phyloP scores from a whole-genome alignment of 1,284 basidiomycete species.

The Retiboletus fuscus region DNA sequence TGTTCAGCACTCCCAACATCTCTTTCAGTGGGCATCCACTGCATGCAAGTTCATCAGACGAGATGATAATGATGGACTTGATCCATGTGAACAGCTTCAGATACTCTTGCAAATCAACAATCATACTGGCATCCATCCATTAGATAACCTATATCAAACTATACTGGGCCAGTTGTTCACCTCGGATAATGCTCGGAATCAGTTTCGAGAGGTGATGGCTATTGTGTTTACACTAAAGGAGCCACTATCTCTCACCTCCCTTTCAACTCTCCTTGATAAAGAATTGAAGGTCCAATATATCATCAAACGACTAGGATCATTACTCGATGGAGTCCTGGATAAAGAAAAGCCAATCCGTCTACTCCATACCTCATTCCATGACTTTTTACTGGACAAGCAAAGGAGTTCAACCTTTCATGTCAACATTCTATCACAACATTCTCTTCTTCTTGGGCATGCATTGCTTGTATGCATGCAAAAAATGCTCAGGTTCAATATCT shows the following conservation, averaged over 20 bases:
- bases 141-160: not conserved
- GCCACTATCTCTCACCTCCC: not conserved
- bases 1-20: too few species aligned
- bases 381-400: not conserved
- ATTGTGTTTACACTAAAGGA: constrained; percentile 9
- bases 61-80: not conserved
- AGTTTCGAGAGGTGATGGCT: constrained; percentile 18
- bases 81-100: not conserved
- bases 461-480: constrained; percentile 5
- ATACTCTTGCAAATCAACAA: not conserved
- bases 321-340: not conserved
- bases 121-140: not conserved
- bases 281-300: not conserved
- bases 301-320: too few species aligned
- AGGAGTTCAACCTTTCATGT: not conserved
- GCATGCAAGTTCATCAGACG: constrained; percentile 21
- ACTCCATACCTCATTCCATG: not conserved
- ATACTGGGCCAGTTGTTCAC: not conserved
- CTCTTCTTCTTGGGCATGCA: not conserved
- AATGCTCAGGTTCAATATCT: constrained; percentile 16
- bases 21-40: constrained; percentile 28
- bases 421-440: not conserved
- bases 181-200: not conserved
- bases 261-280: not conserved
- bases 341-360: not conserved